Evolutionary conservation across 306 rosid species (phyloP).

Genomic region (Sindora glabra): DNA sequence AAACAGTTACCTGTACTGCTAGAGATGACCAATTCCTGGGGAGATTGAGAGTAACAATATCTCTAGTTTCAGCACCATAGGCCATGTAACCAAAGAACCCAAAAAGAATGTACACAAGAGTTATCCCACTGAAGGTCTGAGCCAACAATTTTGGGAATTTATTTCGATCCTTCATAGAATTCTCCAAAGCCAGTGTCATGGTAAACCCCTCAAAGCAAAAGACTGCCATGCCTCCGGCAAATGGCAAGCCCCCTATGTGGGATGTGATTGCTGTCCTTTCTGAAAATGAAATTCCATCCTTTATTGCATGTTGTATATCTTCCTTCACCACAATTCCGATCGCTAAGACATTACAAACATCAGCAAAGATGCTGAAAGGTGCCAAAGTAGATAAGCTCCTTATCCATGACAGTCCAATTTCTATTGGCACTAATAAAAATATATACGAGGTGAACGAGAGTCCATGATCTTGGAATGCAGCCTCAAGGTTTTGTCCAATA

Average conservation of each 20-base stretch:
- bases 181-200: not conserved
- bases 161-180: conserved; percentile 37
- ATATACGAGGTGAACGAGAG: conserved; percentile 23
- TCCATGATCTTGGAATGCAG: conserved; percentile 24
- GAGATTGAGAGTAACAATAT: conserved; percentile 75
- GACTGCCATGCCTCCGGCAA: conserved; percentile 81
- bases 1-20: conserved; percentile 57
- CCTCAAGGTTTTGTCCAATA: conserved; percentile 42
- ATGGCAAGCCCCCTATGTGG: conserved; percentile 65
- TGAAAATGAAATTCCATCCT: conserved; percentile 40
- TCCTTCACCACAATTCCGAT: conserved; percentile 75
- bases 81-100: conserved; percentile 90
- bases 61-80: conserved; percentile 79
- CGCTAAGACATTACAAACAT: conserved; percentile 63
- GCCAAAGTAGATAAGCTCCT: conserved; percentile 60
- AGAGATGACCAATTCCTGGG: conserved; percentile 69
- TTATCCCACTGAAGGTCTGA: conserved; percentile 68
- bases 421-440: conserved; percentile 43
- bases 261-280: conserved; percentile 64
- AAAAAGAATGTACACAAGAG: conserved; percentile 50
- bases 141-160: conserved; percentile 63
- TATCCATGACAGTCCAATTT: conserved; percentile 75
- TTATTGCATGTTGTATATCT: conserved; percentile 40
- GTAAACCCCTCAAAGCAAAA: conserved; percentile 79
- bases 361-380: conserved; percentile 88